Base-by-base conservation (phyloP, 768 basidiomycete species). In the Collybia mongolica region DNA sequence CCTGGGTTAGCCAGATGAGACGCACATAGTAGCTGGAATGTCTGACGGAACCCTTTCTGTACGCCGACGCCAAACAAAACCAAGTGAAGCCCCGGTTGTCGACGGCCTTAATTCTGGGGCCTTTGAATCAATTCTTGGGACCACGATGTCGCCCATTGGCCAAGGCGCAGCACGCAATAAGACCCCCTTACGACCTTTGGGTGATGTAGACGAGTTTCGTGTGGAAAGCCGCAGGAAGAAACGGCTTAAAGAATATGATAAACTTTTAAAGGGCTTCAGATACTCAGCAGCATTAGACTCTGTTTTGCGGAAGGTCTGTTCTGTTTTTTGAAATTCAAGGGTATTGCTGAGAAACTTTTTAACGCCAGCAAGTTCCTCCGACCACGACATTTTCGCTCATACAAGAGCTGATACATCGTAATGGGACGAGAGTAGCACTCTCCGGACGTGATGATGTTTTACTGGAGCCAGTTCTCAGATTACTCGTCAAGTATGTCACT, bases 21-120 rank as follows among this genome's bases (percentile, higher is more conserved):
- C 93, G 0, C 97, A 98, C 61, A 88, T 99, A 36, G 90, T 92
- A 1, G 90, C 91, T 1, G 97, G 97, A n/a, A 92, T 98, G 88
- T 87, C 93, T 14, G 97, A 98, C 63, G 96, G 96, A 2, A 98
- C 96, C 1, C 77, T 99, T n/a, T 95, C 95, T n/a, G 82, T 99
- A 41, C 90, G 97, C 23, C 80, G 92, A 57, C 82, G 95, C 51
- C 88, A 92, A 57, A 80, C 77, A 15, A 94, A 90, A 66, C 69
- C 82, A 0, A 81, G 80, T n/a, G 83, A 90, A 63, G 35, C 42
- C 19, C 60, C 69, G 0, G 65, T 68, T 3, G 58, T 65, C 2
- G 70, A 71, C 39, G 68, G 74, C 4, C 65, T 86, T 5, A 74
- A 75, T 15, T 65, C 80, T 0, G 82, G 84, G 7, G 72, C 81